Evolutionary conservation across 352 stramenopile genomes (phyloP).

Genomic region (Pythium rhizo-oryzae): DNA sequence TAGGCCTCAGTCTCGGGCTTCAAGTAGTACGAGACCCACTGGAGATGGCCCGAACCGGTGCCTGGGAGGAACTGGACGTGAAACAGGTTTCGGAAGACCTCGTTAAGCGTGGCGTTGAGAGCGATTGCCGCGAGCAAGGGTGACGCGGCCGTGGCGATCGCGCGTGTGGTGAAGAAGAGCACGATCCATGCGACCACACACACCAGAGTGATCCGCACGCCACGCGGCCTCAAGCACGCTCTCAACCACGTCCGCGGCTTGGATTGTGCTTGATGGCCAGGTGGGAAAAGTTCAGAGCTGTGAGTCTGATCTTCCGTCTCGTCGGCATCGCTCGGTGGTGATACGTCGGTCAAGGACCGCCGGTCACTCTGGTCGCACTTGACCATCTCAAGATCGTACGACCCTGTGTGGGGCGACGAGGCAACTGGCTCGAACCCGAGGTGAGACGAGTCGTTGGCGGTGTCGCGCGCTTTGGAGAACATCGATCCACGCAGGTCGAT

Average conservation of each 20-base stretch:
- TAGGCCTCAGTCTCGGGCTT: slow-evolving; percentile 46
- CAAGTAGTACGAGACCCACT: slow-evolving; percentile 32
- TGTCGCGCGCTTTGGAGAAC: neutral
- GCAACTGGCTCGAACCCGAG: neutral
- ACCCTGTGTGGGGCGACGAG: neutral
- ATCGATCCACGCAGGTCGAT: neutral
- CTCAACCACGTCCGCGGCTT: neutral
- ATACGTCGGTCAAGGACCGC: neutral
- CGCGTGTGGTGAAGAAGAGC: neutral
- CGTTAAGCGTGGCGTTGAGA: slow-evolving; percentile 25
- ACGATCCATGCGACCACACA: neutral
- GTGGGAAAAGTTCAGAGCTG: neutral
- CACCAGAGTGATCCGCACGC: neutral
- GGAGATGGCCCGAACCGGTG: neutral
- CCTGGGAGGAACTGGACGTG: slow-evolving; percentile 3
- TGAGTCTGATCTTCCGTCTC: neutral
- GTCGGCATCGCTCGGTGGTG: neutral
- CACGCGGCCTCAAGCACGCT: neutral
- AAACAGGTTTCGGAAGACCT: slow-evolving; percentile 13
- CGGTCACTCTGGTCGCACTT: neutral
- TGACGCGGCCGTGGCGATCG: neutral
- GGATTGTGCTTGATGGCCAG: neutral
- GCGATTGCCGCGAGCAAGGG: slow-evolving; percentile 2
- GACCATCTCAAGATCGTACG: neutral
- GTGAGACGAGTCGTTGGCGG: neutral